Percentiles rank a stretch among this genome's conserved stretches.
Evolutionary conservation across 1,284 basidiomycete genomes (phyloP).

Genomic region (Phellopilus nigrolimitatus): DNA sequence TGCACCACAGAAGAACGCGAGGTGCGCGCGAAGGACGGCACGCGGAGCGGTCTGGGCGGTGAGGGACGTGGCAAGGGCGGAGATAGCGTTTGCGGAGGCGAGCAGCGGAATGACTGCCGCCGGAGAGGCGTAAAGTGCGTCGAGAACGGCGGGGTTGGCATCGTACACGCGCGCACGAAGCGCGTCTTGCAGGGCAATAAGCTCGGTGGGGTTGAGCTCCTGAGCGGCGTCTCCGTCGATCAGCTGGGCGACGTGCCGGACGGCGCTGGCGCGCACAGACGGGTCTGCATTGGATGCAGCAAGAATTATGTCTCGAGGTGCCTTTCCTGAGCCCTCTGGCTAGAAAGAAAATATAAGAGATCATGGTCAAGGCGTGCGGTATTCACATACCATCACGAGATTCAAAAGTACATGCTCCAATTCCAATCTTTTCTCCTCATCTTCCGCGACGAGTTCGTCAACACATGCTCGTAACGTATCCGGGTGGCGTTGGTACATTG

Average conservation of each 20-base stretch:
- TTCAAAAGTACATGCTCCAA: constrained; percentile 51
- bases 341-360: constrained; percentile 15
- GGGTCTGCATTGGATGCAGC: constrained; percentile 50
- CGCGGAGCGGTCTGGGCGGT: constrained; percentile 21
- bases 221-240: constrained; percentile 26
- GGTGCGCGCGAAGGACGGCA: constrained; percentile 30
- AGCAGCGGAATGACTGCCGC: constrained; percentile 43
- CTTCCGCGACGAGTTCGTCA: constrained; percentile 34
- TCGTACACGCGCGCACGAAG: constrained; percentile 66
- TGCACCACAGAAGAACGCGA: constrained; percentile 32
- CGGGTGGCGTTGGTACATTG: constrained; percentile 51
- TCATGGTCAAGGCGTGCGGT: constrained; percentile 21
- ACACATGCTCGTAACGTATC: constrained; percentile 39
- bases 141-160: constrained; percentile 51
- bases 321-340: constrained; percentile 4
- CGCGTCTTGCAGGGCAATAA: constrained; percentile 49
- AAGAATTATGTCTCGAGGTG: constrained; percentile 40
- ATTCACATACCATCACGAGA: constrained; percentile 44
- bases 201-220: constrained; percentile 27
- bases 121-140: constrained; percentile 58
- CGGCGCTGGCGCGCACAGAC: constrained; percentile 46
- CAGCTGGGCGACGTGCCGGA: constrained; percentile 43
- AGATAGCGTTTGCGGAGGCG: constrained; percentile 40
- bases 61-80: constrained; percentile 43
- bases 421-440: constrained; percentile 36